Base-by-base conservation (phyloP, 148 eudicot species). In the Diospyros lotus region DNA sequence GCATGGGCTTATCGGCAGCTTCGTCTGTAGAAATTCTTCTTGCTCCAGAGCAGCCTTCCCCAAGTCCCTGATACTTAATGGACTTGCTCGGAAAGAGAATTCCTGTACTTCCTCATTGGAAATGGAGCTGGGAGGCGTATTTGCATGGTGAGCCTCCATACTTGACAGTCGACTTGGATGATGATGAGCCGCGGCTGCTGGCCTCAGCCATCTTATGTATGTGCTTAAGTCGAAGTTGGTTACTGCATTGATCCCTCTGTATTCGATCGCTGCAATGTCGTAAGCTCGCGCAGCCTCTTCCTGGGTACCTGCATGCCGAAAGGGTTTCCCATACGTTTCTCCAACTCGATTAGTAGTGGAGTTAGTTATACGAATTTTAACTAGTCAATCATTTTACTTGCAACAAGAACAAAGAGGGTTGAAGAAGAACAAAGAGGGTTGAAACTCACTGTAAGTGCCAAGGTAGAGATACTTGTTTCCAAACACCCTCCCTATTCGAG, bases 401-500 rank as follows among this genome's bases (percentile, higher is more conserved):
- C 28, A 28, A 28, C 28, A 28, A 28, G 0, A 28, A 28, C 28
- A 28, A 28, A 28, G 28, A 68, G 5, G 44, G 4, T 18, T 41
- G 13, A 54, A 28, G n/a, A n/a, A n/a, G n/a, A n/a, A n/a, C n/a
- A n/a, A n/a, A 58, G 78, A 68, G 5, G 44, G 4, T 18, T 41
- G 13, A 54, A 28, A 44, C 58, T 58, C 86, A 90, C 98, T 93
- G 75, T 84, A 93, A 65, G 98, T 93, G 28, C 96, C 96, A 41
- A 93, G 90, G 59, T 93, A 93, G 28, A 93, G 96, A 72, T 93
- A 93, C 56, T 90, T 93, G 83, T 90, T 93, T 71, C 98, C 98
- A 55, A 89, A 89, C 4, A 93, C 96, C 66, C 98, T 82, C 5
- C 98, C 98, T 72, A 93, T 93, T 9, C 98, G 87, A 69, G 95